Conservation (phyloP, 768 basidiomycete species). For the Hygrophoropsis aurantiaca region DNA sequence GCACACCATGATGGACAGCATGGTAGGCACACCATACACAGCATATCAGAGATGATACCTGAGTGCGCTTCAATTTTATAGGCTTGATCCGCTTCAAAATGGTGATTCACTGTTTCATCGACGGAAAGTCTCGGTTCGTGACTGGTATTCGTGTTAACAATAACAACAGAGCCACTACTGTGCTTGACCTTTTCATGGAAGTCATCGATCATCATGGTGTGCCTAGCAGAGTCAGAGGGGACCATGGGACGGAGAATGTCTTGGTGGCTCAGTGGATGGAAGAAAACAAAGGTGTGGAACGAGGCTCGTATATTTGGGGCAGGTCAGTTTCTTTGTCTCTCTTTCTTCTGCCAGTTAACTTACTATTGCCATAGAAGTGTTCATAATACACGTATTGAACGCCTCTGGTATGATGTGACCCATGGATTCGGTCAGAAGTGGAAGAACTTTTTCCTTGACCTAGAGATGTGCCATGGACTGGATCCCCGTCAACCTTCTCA, state of each 20-base stretch:
- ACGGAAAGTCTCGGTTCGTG: constrained; percentile 34
- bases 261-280: constrained; percentile 26
- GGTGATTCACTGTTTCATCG: constrained; percentile 42
- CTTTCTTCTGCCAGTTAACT: background rate
- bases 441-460: constrained; percentile 47
- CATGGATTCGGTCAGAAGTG: constrained; percentile 36
- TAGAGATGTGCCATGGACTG: constrained; percentile 36
- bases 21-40: background rate
- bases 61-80: too few relatives aligned
- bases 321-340: constrained; percentile 12
- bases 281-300: constrained; percentile 5
- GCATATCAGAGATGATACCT: background rate
- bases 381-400: constrained; percentile 40
- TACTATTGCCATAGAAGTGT: constrained; percentile 33
- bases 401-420: constrained; percentile 40
- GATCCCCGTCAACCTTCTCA: constrained; percentile 24
- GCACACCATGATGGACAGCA: background rate
- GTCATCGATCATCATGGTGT: constrained; percentile 22
- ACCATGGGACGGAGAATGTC: constrained; percentile 41
- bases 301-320: constrained; percentile 39
- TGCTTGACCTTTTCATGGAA: constrained; percentile 30
- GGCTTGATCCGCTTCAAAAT: constrained; percentile 36
- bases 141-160: constrained; percentile 31
- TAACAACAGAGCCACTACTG: constrained; percentile 40
- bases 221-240: constrained; percentile 31